Evolutionary conservation across 257 asterid species (phyloP).

Genomic region (Henckelia pumila): DNA sequence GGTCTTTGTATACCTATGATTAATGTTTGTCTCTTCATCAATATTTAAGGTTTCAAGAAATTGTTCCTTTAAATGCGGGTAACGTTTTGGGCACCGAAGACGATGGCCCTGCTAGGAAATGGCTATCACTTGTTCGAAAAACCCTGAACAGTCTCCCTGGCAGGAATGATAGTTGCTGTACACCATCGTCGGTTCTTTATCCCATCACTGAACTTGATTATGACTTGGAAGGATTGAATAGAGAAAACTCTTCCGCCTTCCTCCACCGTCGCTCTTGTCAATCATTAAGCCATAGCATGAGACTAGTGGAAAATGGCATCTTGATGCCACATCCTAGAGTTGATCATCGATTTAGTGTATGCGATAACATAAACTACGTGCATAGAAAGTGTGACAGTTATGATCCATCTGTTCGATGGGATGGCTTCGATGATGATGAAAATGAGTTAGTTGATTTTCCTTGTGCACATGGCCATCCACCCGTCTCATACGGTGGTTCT

Average conservation of each 20-base stretch:
- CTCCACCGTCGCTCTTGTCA: conserved; percentile 73
- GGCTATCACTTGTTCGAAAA: conserved; percentile 73
- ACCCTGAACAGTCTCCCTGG: conserved; percentile 78
- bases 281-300: conserved; percentile 74
- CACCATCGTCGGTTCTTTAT: conserved; percentile 79
- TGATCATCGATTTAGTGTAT: conserved; percentile 80
- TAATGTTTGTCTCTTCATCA: conserved; percentile 8
- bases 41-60: conserved; percentile 86
- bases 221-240: conserved; percentile 72
- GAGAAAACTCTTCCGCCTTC: conserved; percentile 50
- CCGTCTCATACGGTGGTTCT: conserved; percentile 42
- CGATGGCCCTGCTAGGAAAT: conserved; percentile 89
- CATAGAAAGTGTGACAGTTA: conserved; percentile 49
- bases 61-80: conserved; percentile 96
- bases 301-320: conserved; percentile 58
- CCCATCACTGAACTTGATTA: conserved; percentile 79
- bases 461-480: conserved; percentile 38
- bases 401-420: conserved; percentile 63
- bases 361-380: conserved; percentile 67
- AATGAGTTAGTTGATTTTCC: conserved; percentile 57
- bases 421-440: conserved; percentile 56
- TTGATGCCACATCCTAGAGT: conserved; percentile 56
- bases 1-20: background rate
- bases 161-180: conserved; percentile 45
- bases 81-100: conserved; percentile 97